These are phyloP conservation scores for Mucor mucedo DNA, from an alignment of 371 early-diverging fungal genomes.

Conservation along the genomic window DNA sequence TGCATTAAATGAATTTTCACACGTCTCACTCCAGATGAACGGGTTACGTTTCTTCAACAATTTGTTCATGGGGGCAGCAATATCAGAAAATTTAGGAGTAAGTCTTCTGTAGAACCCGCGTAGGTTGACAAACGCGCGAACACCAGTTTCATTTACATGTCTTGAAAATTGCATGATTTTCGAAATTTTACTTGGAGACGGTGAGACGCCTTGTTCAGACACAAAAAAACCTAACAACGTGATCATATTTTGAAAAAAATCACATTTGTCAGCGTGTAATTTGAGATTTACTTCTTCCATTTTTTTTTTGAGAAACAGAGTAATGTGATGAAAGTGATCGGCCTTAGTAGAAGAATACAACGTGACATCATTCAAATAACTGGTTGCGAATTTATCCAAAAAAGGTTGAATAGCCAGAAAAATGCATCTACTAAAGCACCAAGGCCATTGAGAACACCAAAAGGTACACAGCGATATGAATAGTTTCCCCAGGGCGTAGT, in stretches of 20 bases:
- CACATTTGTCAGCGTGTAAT: slow-evolving; percentile 5
- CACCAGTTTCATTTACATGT: not conserved
- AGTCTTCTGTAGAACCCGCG: slow-evolving; percentile 5
- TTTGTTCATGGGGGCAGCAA: not conserved
- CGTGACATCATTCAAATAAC: slow-evolving; percentile 1
- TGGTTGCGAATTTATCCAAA: not conserved
- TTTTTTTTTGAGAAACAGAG: not conserved
- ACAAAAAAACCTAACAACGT: not conserved
- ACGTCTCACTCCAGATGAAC: not conserved
- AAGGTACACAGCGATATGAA: slow-evolving; percentile 7
- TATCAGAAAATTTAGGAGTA: not conserved
- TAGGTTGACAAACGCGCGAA: slow-evolving; percentile 1
- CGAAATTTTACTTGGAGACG: not conserved
- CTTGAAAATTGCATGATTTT: not conserved
- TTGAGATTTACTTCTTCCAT: not conserved
- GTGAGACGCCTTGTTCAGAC: not conserved
- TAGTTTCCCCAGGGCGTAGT: slow-evolving; percentile 7
- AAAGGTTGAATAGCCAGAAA: slow-evolving; percentile 11
- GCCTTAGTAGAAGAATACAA: not conserved
- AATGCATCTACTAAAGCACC: not conserved
- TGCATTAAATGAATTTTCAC: not conserved
- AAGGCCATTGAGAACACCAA: slow-evolving; percentile 7
- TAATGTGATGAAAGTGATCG: not conserved
- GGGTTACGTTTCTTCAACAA: not conserved
- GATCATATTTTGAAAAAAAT: not conserved